These are phyloP conservation scores for Sophora flavescens DNA, from an alignment of 306 rosid species.

Conservation along the genomic window DNA sequence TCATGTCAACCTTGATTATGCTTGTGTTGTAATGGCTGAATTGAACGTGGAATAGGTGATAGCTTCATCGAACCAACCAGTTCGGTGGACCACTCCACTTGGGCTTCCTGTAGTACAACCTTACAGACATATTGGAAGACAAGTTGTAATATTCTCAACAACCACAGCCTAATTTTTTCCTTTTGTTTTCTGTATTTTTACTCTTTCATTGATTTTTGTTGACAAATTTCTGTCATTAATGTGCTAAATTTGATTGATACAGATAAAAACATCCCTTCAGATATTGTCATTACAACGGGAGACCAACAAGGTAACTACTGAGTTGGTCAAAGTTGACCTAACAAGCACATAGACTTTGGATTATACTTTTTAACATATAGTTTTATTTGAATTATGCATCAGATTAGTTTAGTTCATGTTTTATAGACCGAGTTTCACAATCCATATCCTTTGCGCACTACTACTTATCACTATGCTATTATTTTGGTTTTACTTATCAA, in stretches of 20 bases:
- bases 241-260: slow-evolving; percentile 50
- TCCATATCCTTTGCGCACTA: not conserved
- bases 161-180: slow-evolving; percentile 14
- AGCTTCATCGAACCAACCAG: slow-evolving; percentile 87
- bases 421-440: not conserved
- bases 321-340: slow-evolving; percentile 18
- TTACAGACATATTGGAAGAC: slow-evolving; percentile 79
- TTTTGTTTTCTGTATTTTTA: not conserved
- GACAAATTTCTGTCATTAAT: slow-evolving; percentile 28
- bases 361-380: not conserved
- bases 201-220: not conserved
- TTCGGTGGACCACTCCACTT: slow-evolving; percentile 88
- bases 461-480: not conserved
- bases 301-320: slow-evolving; percentile 80
- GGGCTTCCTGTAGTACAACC: slow-evolving; percentile 99
- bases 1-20: not conserved
- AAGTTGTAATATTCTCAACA: slow-evolving; percentile 70
- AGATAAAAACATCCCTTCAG: slow-evolving; percentile 96
- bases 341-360: not conserved
- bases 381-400: slow-evolving; percentile 10
- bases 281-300: slow-evolving; percentile 81
- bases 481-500: not conserved
- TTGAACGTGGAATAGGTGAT: slow-evolving; percentile 69
- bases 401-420: slow-evolving; percentile 20
- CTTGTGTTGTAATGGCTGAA: slow-evolving; percentile 31